phyloP scores from a whole-genome alignment of 257 asterid genomes.

The Ophiorrhiza pumila region DNA sequence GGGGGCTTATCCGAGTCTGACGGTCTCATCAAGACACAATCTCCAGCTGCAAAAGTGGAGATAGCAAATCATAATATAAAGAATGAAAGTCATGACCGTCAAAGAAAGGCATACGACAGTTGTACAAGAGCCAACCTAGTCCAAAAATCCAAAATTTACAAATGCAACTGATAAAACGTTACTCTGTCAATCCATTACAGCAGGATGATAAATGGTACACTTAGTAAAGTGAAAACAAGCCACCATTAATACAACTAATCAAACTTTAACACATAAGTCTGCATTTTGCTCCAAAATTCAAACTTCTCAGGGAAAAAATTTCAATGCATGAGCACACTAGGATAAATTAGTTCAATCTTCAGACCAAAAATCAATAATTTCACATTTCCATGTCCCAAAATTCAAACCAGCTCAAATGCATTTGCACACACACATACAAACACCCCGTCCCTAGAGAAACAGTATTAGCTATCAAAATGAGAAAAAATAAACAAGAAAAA shows the following conservation, averaged over 20 bases:
- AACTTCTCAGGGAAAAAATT: neutral
- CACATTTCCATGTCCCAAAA: neutral
- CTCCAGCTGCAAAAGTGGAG: constrained; percentile 59
- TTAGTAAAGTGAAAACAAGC: neutral
- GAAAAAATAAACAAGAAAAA: neutral
- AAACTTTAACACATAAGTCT: no score
- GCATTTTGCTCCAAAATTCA: neutral
- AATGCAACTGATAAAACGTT: neutral
- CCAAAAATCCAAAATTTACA: neutral
- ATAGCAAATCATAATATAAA: neutral
- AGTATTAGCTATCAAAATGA: neutral
- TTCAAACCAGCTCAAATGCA: neutral
- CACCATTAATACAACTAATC: neutral
- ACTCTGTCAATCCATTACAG: neutral
- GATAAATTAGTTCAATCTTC: neutral
- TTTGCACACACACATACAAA: neutral
- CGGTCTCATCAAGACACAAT: constrained; percentile 78
- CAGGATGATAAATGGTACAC: neutral
- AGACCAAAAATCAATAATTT: neutral
- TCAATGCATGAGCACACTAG: neutral
- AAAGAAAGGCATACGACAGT: neutral
- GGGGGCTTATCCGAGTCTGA: constrained; percentile 74
- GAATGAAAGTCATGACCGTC: neutral
- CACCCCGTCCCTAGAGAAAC: neutral
- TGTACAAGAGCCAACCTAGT: neutral